Conservation (phyloP, 2,329 filamentous ascomycete species). For the Fusarium oxysporum region DNA sequence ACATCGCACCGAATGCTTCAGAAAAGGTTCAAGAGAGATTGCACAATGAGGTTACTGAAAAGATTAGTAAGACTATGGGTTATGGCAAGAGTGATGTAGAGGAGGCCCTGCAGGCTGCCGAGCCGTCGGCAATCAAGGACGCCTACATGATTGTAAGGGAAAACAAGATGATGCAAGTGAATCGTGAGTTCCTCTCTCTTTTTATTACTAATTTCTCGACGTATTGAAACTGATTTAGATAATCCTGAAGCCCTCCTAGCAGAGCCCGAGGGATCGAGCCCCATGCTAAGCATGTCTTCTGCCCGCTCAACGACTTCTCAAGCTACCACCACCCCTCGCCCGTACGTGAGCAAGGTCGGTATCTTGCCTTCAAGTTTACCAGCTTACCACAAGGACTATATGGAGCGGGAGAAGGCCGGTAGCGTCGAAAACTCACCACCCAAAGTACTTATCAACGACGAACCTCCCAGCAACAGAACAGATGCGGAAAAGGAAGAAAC, state of each 20-base stretch:
- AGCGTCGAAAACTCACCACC: conserved; percentile 57
- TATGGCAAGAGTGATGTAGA: conserved; percentile 96
- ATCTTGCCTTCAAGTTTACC: conserved; percentile 92
- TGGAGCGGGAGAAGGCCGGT: conserved; percentile 75
- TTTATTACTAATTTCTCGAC: conserved; percentile 16
- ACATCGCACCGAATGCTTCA: conserved; percentile 83
- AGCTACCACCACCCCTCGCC: conserved; percentile 60
- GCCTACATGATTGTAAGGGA: conserved; percentile 98
- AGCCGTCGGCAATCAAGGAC: conserved; percentile 98
- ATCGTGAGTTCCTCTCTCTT: conserved; percentile 72
- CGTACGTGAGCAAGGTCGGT: conserved; percentile 85
- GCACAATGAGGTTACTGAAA: conserved; percentile 91
- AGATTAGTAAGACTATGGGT: conserved; percentile 98
- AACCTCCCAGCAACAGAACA: conserved; percentile 64
- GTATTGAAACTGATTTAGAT: conserved; percentile 49
- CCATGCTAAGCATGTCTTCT: conserved; percentile 66
- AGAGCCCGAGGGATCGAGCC: conserved; percentile 58
- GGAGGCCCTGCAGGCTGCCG: conserved; percentile 89
- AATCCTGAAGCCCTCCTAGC: conserved; percentile 50
- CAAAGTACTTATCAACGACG: conserved; percentile 59
- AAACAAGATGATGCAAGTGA: conserved; percentile 96
- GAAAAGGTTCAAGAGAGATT: conserved; percentile 87
- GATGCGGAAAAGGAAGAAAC: conserved; percentile 85
- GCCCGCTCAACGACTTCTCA: conserved; percentile 65
- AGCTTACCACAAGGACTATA: conserved; percentile 89